Evolutionary conservation across 2,329 filamentous ascomycete species (phyloP).

Genomic region (Didymella pomorum): DNA sequence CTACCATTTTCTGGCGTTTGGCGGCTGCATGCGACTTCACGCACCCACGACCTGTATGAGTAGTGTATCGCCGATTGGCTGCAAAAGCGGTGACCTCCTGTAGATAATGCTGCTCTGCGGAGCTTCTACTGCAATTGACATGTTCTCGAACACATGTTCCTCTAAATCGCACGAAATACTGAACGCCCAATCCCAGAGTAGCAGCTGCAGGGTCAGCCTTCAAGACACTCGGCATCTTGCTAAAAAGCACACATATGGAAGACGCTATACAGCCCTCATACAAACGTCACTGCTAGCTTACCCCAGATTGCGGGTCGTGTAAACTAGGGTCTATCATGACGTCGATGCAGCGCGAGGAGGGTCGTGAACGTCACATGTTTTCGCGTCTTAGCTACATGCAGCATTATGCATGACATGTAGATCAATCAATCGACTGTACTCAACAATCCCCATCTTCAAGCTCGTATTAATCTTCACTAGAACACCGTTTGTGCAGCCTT

Average conservation of each 20-base stretch:
- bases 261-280: background rate
- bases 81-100: constrained; percentile 14
- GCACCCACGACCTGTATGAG: constrained; percentile 25
- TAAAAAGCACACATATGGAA: no score
- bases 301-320: constrained; percentile 13
- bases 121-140: background rate
- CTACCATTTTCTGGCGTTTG: constrained; percentile 31
- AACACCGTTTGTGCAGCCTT: no score
- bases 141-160: no score
- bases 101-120: background rate
- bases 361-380: constrained; percentile 21
- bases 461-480: no score
- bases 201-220: no score
- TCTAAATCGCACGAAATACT: no score
- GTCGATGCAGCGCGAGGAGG: constrained; percentile 18
- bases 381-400: background rate
- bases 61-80: constrained; percentile 17
- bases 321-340: constrained; percentile 34
- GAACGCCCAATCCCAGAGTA: no score
- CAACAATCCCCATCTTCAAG: no score
- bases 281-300: constrained; percentile 7
- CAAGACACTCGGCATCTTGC: no score
- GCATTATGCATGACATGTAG: background rate
- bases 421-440: background rate
- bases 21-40: constrained; percentile 13